Base-by-base conservation (phyloP, 768 basidiomycete genomes). In the Hygrocybe punicea region DNA sequence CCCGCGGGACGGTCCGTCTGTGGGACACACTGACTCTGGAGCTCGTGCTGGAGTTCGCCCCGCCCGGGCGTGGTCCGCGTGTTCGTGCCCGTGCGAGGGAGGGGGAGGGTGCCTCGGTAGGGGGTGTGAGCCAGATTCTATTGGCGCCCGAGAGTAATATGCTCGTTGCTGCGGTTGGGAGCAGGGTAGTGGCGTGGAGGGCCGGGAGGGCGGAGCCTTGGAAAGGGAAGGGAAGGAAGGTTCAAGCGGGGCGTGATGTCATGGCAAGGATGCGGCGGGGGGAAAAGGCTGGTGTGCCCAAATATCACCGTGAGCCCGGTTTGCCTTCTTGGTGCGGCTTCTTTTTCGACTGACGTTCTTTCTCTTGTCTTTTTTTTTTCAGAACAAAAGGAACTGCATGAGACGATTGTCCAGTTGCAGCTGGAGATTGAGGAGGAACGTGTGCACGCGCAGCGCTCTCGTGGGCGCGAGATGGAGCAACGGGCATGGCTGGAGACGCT, bases 1-100 rank as follows among this genome's bases (percentile, higher is more conserved):
- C 79, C 1, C 69, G 76, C 2, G 91, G 91, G 3, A 73, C 76
- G 6, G 78, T 84, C 2, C 74, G 71, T 16, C 75, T 87, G 13
- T 89, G 84, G 77, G 87, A 92, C 61, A 80, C 81, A 2, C 71
- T 90, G 60, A 86, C 82, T 0, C 77, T 90, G 33, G 76, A 76
- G 34, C 78, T 73, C 4, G 63, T 91, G 47, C 78, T 85, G 19
- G 73, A 76, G 23, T 84, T 91, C 62, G 59, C 76, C 0, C 76
- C 78, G 2, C 82, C 84, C 13, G 60, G 78, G 0, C 71, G 76
- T 23, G 72, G 74, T 16, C 60, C 67, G 14, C 67, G 71, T 64
- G 68, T 9, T 59, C 66, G 51, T 63, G 59, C 16, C 62, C 60
- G 24, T 57, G 53, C 19, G 59, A 63, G 14, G 63, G 47, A 10